Base-by-base conservation (phyloP, 2,329 filamentous ascomycete species). In the Aspergillus sp. region DNA sequence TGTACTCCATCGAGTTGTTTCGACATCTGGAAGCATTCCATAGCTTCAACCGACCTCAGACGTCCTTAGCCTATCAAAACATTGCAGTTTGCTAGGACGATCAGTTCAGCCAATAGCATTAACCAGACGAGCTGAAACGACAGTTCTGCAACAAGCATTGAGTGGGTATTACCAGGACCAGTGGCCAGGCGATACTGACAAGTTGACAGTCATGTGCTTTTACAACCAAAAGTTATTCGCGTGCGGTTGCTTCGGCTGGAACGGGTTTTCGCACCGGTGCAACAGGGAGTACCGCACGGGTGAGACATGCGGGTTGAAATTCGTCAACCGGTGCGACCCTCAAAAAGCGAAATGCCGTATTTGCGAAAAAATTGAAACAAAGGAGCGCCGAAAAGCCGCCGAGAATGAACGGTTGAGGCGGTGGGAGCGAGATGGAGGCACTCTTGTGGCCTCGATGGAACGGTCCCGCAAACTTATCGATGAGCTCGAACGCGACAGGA, bases 201-300 rank as follows among this genome's bases (percentile, higher is more conserved):
- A 39, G 44, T 46, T 44, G 39, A 52, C 49, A 65, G 71, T 56
- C 48, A 94, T 96, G 89, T 95, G 89, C 69, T 95, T 91, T 71
- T 96, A 88, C 70, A 86, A 95, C 53, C 82, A 89, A 64, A 86
- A 81, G 60, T 74, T 77, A 49, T 94, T 83, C 74, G 63, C 63
- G 36, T 96, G 89, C 66, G 82, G 83, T 53, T 89, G 86, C 72
- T 94, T 82, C 80, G 86, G 86, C 63, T 96, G 88, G 88, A 83
- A 85, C 45, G 82, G 81, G 66, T 95, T 95, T 69, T 79, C 83
- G 45, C 76, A 88, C 61, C 88, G 93, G 58, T 96, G 89, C 72
- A 80, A 82, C 61, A 86, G 86, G 63, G 89, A 95, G 61, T 93
- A 93, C 67, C 83, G 89, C 45, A 94, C 84, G 46, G 89, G 89